phyloP scores from a whole-genome alignment of 1,139 yeast species.

The Scheffersomyces insectosa region DNA sequence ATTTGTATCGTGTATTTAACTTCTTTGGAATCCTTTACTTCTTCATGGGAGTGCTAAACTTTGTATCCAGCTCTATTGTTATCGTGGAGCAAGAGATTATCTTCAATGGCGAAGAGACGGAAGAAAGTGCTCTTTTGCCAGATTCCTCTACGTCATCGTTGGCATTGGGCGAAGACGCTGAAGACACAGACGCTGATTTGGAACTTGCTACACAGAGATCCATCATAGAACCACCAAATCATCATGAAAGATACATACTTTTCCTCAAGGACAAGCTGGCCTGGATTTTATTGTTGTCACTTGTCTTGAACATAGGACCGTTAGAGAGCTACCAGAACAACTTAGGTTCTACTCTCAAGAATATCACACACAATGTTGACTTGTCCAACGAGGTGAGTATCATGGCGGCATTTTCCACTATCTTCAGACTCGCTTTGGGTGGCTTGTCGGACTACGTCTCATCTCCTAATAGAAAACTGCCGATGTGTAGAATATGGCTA shows the following conservation, averaged over 20 bases:
- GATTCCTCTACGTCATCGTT: constrained; percentile 10
- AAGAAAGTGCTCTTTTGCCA: constrained; percentile 20
- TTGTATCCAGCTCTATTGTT: constrained; percentile 63
- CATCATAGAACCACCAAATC: constrained; percentile 45
- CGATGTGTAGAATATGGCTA: constrained; percentile 44
- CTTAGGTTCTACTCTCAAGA: constrained; percentile 63
- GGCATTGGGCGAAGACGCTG: constrained; percentile 16
- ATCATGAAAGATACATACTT: constrained; percentile 44
- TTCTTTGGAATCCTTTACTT: constrained; percentile 60
- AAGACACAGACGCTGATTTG: constrained; percentile 8
- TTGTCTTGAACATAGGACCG: constrained; percentile 78
- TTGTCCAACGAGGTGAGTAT: constrained; percentile 48
- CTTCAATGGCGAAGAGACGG: constrained; percentile 26
- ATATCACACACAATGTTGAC: constrained; percentile 35
- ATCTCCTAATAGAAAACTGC: constrained; percentile 24
- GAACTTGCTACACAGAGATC: constrained; percentile 24
- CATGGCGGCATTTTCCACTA: constrained; percentile 42
- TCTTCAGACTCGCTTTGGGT: constrained; percentile 62
- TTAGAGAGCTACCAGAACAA: constrained; percentile 85
- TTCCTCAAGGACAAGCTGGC: constrained; percentile 67
- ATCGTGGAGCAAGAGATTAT: constrained; percentile 59
- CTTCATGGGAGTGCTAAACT: constrained; percentile 56
- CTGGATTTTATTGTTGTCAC: constrained; percentile 61
- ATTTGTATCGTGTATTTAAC: constrained; percentile 55
- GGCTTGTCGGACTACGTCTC: constrained; percentile 58